A percentile compares a stretch with the other conserved stretches of the same genome.
Evolutionary conservation across 495 filamentous ascomycete species (phyloP).

Genomic region (Trichoderma erinaceum): DNA sequence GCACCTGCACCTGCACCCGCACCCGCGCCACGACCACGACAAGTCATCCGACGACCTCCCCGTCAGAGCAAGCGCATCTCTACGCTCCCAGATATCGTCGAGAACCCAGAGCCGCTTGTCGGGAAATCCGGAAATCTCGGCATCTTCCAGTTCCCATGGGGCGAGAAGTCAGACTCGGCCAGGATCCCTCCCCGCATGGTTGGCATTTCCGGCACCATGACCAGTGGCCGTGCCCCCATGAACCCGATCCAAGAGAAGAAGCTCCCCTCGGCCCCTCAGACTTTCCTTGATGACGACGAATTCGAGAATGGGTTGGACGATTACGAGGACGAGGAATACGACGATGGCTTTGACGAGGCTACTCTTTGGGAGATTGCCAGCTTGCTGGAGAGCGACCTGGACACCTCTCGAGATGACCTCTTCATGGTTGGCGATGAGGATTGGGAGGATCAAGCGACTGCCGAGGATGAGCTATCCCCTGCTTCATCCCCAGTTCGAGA

Average conservation of each 20-base stretch:
- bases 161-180: constrained; percentile 48
- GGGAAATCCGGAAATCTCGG: constrained; percentile 46
- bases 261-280: constrained; percentile 16
- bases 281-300: constrained; percentile 48
- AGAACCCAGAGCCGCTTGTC: constrained; percentile 48
- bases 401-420: background rate
- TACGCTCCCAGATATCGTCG: constrained; percentile 50
- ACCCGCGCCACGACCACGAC: constrained; percentile 30
- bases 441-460: background rate
- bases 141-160: constrained; percentile 54
- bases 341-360: constrained; percentile 49
- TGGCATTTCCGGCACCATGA: constrained; percentile 47
- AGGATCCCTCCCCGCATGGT: constrained; percentile 32
- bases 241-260: background rate
- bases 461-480: background rate
- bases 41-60: constrained; percentile 39
- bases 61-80: constrained; percentile 47
- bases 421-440: background rate
- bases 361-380: constrained; percentile 54
- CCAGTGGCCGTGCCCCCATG: constrained; percentile 15
- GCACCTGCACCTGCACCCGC: constrained; percentile 9
- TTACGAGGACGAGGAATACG: constrained; percentile 35
- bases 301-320: constrained; percentile 34
- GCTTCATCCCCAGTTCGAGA: background rate
- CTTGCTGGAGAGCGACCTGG: constrained; percentile 38